Evolutionary conservation across 2,329 filamentous ascomycete species (phyloP), one percentile per base, ranked within the genome.

Genomic region (Aspergillus brasiliensis): DNA sequence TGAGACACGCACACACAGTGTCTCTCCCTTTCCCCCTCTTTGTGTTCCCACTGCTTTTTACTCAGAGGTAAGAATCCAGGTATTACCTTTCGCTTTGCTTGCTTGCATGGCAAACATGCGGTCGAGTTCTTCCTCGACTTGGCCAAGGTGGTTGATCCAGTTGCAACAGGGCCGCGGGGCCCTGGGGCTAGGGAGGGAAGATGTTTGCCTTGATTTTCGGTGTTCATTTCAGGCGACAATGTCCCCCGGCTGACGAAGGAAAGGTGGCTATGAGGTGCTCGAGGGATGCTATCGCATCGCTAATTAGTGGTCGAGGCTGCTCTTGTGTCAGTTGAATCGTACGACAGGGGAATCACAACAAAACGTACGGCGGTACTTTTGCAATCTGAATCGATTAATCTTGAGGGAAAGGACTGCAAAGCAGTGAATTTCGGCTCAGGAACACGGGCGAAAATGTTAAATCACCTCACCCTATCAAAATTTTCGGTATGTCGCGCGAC

Each of bases 41-140:
- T 23, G 31, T 17, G 31, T 47, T 27, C 38, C 15, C 28, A 8
- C 8, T 19, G n/a, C 40, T 11, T 42, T 42, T 17, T 23, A 21
- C 4, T 23, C n/a, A 25, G 8, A 34, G 17, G 15, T 23, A 8
- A 8, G 2, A n/a, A n/a, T 25, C 51, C 51, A 13, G 27, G 23
- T 34, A 25, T 57, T 68, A 73, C 74, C 67, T 76, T 76, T 63
- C 74, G 70, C 61, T 76, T 76, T 17, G 74, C 72, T 34, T 71
- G 65, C 48, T 75, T 76, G 58, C 74, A 76, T 48, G 71, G 66
- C 19, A 68, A 56, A 49, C 74, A 76, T 23, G 74, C 74, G 3
- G 69, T 75, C 3, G 74, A 76, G 49, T 71, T 76, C 63, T 76
- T 76, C 51, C 71, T 75, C 23, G 69, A 68, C 48, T 69, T 70